Evolutionary conservation across 805 yeast species (phyloP).

Genomic region (Tetrapisispora phaffii): DNA sequence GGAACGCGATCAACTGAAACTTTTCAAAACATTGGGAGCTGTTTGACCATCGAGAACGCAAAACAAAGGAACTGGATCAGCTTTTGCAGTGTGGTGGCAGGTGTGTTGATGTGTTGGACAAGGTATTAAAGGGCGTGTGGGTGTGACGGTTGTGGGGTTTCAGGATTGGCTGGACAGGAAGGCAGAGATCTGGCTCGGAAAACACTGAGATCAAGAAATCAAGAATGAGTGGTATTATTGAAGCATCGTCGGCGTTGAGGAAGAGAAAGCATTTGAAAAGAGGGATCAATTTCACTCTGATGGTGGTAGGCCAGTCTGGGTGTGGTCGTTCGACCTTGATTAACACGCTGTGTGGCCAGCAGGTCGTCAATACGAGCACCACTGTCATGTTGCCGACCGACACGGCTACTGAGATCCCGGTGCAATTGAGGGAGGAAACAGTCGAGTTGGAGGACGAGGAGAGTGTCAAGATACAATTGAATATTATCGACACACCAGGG

Average conservation of each 20-base stretch:
- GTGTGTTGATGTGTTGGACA: too few species aligned
- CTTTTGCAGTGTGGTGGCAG: too few species aligned
- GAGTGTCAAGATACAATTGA: constrained; percentile 69
- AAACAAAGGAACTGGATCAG: too few species aligned
- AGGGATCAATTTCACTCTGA: constrained; percentile 73
- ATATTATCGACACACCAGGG: constrained; percentile 75
- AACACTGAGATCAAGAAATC: background rate
- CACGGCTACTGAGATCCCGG: constrained; percentile 37
- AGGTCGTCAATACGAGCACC: constrained; percentile 65
- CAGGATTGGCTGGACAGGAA: background rate
- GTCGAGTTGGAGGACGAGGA: constrained; percentile 83
- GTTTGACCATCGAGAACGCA: too few species aligned
- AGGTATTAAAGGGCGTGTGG: too few species aligned
- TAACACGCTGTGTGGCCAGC: constrained; percentile 82
- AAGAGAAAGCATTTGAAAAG: constrained; percentile 75
- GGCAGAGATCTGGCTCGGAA: background rate
- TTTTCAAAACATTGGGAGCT: too few species aligned
- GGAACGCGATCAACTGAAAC: too few species aligned
- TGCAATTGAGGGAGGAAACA: constrained; percentile 63
- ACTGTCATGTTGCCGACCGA: constrained; percentile 50
- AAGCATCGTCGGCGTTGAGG: constrained; percentile 47
- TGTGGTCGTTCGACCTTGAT: constrained; percentile 87
- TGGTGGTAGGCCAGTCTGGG: constrained; percentile 85
- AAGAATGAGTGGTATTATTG: constrained; percentile 38
- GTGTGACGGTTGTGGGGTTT: background rate